Conservation (phyloP, 2,329 filamentous ascomycete genomes). For the Onygena corvina region DNA sequence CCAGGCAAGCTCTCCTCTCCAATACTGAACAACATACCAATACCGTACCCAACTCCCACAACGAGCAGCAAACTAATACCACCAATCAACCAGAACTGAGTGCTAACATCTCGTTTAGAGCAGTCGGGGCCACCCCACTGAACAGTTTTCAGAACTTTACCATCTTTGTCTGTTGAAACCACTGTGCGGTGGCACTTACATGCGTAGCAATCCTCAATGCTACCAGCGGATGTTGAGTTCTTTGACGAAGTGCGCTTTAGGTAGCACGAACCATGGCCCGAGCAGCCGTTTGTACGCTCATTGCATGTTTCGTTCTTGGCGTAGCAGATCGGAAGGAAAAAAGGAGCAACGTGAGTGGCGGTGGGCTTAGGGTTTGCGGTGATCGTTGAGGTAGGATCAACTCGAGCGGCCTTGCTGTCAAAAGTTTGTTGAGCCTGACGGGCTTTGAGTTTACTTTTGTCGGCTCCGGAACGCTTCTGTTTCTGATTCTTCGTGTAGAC, state of each 20-base stretch:
- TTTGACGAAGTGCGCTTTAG: slow-evolving; percentile 47
- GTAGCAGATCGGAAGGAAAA: slow-evolving; percentile 64
- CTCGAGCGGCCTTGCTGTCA: slow-evolving; percentile 22
- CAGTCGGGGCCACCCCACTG: slow-evolving; percentile 79
- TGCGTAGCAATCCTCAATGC: slow-evolving; percentile 54
- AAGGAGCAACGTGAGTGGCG: slow-evolving; percentile 26
- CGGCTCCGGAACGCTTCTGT: neutral
- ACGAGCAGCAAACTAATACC: slow-evolving; percentile 61
- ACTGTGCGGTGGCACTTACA: slow-evolving; percentile 61
- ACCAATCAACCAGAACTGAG: slow-evolving; percentile 76
- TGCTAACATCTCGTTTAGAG: slow-evolving; percentile 82
- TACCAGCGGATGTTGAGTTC: slow-evolving; percentile 21
- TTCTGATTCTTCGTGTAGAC: slow-evolving; percentile 13
- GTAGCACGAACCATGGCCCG: slow-evolving; percentile 65
- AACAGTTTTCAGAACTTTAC: slow-evolving; percentile 47
- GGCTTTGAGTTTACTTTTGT: slow-evolving; percentile 7
- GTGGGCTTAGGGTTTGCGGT: neutral
- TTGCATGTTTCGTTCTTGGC: slow-evolving; percentile 55
- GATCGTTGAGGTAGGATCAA: slow-evolving; percentile 23
- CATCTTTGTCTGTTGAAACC: slow-evolving; percentile 34
- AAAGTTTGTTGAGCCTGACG: slow-evolving; percentile 3
- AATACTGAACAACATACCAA: slow-evolving; percentile 69
- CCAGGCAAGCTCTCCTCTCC: slow-evolving; percentile 80
- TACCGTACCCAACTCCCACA: slow-evolving; percentile 54
- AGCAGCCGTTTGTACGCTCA: slow-evolving; percentile 63